Percentiles rank a stretch among this genome's conserved stretches.
Evolutionary conservation across 495 filamentous ascomycete genomes (phyloP).

Genomic region (Neurospora pannonica): DNA sequence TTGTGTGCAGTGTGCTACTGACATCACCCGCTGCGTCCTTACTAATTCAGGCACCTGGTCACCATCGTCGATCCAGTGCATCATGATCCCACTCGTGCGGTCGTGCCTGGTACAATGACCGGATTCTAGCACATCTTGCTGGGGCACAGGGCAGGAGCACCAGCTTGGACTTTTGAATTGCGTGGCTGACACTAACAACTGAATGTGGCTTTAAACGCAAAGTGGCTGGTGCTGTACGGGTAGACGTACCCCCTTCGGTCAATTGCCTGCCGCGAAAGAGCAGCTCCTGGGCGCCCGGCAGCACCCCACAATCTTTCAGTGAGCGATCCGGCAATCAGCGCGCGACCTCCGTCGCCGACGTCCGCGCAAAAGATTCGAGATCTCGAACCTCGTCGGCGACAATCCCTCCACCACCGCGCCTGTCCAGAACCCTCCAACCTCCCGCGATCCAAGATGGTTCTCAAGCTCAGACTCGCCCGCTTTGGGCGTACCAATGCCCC

Average conservation of each 20-base stretch:
- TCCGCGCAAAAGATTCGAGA: neutral
- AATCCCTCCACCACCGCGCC: constrained; percentile 1
- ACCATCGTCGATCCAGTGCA: neutral
- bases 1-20: neutral
- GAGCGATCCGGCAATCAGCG: neutral
- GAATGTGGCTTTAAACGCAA: neutral
- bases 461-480: constrained; percentile 86
- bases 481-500: constrained; percentile 80
- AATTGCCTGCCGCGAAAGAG: neutral
- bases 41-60: neutral
- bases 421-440: neutral
- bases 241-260: neutral
- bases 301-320: neutral
- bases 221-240: neutral
- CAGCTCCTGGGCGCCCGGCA: neutral
- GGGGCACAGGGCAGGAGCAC: neutral
- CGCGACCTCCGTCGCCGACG: neutral
- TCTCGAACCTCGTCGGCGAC: neutral
- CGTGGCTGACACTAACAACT: neutral
- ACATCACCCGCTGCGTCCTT: neutral
- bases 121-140: neutral
- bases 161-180: neutral
- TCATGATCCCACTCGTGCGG: neutral
- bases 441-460: constrained; percentile 56
- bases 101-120: neutral